Base-by-base conservation (phyloP, 1,284 basidiomycete genomes). In the Naganishia albida region DNA sequence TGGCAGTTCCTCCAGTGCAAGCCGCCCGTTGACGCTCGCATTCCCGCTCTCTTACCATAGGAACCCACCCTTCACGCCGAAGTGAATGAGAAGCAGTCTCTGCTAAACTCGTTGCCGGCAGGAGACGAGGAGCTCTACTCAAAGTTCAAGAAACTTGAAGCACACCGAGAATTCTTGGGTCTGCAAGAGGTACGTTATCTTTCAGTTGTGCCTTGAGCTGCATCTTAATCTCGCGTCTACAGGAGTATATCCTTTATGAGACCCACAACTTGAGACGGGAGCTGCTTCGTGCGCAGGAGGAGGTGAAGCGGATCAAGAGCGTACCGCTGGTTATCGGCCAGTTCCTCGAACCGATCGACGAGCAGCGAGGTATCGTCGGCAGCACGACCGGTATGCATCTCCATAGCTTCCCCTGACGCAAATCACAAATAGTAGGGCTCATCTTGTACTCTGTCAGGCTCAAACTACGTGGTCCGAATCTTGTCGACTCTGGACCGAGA, bases 301-400 rank as follows among this genome's bases (percentile, higher is more conserved):
- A 99, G 82, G 96, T 99, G 73, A 98, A 98, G 82, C 89, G 96
- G 64, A 99, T 99, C 76, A 94, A 99, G 81, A 93, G 91, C 55
- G 96, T 99, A 3, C 96, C 96, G 0, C 87, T 99, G n/a, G 96
- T 99, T 74, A 99, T 99, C 73, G 96, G 96, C 59, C 96, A 99
- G 78, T 99, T 99, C 83, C 86, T 99, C 49, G 96, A 99, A 80
- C 91, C 96, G 63, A 98, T 99, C 77, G 96, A 99, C 82, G 92
- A 98, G 78, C 88, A 90, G 74, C 93, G 95, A 23, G 94, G 90
- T 67, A 99, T 99, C 70, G 96, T 99, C 23, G 96, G 95, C 43
- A 94, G 91, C 30, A 99, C 96, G 0, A 99, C 96, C 10, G 95
- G 78, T 80, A 39, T 39, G 76, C 23, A 26, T 20, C 28, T 13